A percentile compares a stretch with the other conserved stretches of the same genome.
These are phyloP conservation scores for Henningerozyma blattae DNA, from an alignment of 805 yeast species.

Conservation along the genomic window DNA sequence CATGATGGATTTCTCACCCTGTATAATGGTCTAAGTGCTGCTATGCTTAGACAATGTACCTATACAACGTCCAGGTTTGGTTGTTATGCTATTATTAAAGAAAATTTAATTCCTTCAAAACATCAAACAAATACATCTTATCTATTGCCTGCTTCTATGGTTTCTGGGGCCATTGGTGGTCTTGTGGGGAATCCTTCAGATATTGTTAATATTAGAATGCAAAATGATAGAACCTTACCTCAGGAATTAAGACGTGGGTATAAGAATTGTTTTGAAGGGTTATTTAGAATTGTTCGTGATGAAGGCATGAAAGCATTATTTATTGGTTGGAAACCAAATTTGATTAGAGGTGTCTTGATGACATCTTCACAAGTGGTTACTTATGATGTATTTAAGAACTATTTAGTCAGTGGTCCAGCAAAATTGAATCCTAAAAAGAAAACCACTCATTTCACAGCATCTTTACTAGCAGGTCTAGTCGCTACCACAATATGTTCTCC, in stretches of 20 bases:
- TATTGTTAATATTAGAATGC: conserved; percentile 83
- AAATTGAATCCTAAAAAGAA: conserved; percentile 47
- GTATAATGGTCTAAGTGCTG: conserved; percentile 77
- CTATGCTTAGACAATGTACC: conserved; percentile 75
- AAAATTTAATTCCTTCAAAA: conserved; percentile 31
- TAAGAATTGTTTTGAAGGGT: conserved; percentile 67
- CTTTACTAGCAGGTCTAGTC: conserved; percentile 70
- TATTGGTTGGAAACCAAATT: conserved; percentile 68
- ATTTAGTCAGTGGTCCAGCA: conserved; percentile 37
- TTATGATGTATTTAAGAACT: conserved; percentile 59
- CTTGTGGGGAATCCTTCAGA: conserved; percentile 82
- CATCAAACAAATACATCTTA: conserved; percentile 43
- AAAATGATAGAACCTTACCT: conserved; percentile 68
- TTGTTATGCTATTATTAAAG: conserved; percentile 68
- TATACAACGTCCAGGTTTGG: conserved; percentile 83
- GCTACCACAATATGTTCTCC: conserved; percentile 92
- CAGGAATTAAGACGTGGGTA: conserved; percentile 56
- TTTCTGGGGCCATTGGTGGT: conserved; percentile 80
- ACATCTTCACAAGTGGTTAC: conserved; percentile 87
- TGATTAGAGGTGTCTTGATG: conserved; percentile 74
- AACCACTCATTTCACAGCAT: conserved; percentile 67
- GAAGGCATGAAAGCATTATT: conserved; percentile 53
- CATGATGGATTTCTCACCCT: conserved; percentile 54
- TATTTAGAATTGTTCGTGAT: conserved; percentile 41
- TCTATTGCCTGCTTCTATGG: conserved; percentile 67